phyloP scores from a whole-genome alignment of 2,329 filamentous ascomycete species.

The Penicillium sp. region DNA sequence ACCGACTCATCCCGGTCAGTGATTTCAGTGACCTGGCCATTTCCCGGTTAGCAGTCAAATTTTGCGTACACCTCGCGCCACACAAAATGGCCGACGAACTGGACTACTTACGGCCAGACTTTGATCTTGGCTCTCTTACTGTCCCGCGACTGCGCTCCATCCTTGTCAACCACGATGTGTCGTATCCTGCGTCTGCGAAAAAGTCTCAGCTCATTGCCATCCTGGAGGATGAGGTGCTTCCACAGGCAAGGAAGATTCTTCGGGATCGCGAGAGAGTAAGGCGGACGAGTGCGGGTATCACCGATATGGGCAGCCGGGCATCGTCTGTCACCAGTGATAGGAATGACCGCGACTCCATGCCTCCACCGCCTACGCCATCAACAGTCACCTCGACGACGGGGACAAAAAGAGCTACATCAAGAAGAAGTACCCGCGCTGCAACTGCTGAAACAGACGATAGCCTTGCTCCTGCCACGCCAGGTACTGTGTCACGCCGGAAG shows the following conservation, averaged over 20 bases:
- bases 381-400: slow-evolving; percentile 50
- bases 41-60: background rate
- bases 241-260: slow-evolving; percentile 71
- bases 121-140: slow-evolving; percentile 76
- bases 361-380: slow-evolving; percentile 45
- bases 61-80: slow-evolving; percentile 3
- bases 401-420: slow-evolving; percentile 51
- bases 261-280: slow-evolving; percentile 70
- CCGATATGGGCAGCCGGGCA: slow-evolving; percentile 61
- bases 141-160: slow-evolving; percentile 86
- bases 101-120: slow-evolving; percentile 80
- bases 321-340: slow-evolving; percentile 54
- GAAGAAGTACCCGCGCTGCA: slow-evolving; percentile 43
- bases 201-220: slow-evolving; percentile 82
- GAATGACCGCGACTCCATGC: slow-evolving; percentile 49
- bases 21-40: background rate
- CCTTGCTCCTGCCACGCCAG: slow-evolving; percentile 24
- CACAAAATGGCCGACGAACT: slow-evolving; percentile 52
- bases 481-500: slow-evolving; percentile 27
- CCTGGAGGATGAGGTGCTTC: slow-evolving; percentile 70
- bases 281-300: slow-evolving; percentile 81
- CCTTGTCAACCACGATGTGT: slow-evolving; percentile 78
- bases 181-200: slow-evolving; percentile 83
- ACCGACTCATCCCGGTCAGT: background rate
- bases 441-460: slow-evolving; percentile 36